phyloP scores from a whole-genome alignment of 805 yeast species.

The Candida easanensis region DNA sequence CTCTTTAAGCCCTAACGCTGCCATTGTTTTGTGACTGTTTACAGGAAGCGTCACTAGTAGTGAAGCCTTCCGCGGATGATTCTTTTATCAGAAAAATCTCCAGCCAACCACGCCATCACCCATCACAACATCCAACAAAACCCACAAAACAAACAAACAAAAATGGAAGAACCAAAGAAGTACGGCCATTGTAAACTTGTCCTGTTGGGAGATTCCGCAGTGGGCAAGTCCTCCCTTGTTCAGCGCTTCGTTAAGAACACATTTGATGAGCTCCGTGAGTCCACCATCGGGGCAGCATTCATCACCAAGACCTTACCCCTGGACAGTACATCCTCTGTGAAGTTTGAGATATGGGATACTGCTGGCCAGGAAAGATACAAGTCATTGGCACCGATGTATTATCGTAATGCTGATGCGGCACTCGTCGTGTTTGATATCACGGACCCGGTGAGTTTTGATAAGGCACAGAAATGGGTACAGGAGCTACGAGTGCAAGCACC shows the following conservation, averaged over 20 bases:
- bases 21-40: not conserved
- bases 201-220: slow-evolving; percentile 70
- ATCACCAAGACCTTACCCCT: slow-evolving; percentile 71
- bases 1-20: slow-evolving; percentile 10
- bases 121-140: not conserved
- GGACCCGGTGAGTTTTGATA: slow-evolving; percentile 63
- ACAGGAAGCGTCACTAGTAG: not conserved
- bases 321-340: slow-evolving; percentile 39
- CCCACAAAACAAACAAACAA: slow-evolving; percentile 1
- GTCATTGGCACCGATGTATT: slow-evolving; percentile 80
- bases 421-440: slow-evolving; percentile 85
- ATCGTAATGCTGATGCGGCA: slow-evolving; percentile 79
- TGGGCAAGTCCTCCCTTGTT: slow-evolving; percentile 81
- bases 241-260: slow-evolving; percentile 71
- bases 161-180: slow-evolving; percentile 2
- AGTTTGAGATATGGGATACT: slow-evolving; percentile 70
- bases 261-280: slow-evolving; percentile 78
- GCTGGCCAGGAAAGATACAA: slow-evolving; percentile 94
- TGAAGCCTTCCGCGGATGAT: not conserved
- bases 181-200: slow-evolving; percentile 62
- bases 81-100: not conserved
- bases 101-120: not conserved
- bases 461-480: slow-evolving; percentile 88
- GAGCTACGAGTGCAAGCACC: slow-evolving; percentile 85
- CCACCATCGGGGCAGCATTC: slow-evolving; percentile 99